Base-by-base conservation (phyloP, 2,329 filamentous ascomycete species). In the Allantophomopsis cytisporea region DNA sequence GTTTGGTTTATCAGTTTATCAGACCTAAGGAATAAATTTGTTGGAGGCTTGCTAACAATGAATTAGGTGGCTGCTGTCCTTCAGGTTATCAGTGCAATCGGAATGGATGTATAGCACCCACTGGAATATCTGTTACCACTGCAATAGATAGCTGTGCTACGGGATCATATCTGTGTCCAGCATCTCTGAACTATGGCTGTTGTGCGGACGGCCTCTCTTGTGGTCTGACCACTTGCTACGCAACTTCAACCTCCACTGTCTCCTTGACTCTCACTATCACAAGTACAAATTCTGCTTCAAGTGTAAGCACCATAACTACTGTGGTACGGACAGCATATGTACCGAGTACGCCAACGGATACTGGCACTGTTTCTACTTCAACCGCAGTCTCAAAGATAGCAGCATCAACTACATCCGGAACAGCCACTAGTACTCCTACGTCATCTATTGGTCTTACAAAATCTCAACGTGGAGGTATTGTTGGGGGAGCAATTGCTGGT, bases 111-210 rank as follows among this genome's bases (percentile, higher is more conserved):
- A 50, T 55, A 2, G 55, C 65, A 0, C 65, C 68, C 2, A 55
- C 60, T 10, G 68, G 67, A 8, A 51, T 56, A 5, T 50, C 63
- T 1, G 55, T 53, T 21, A 60, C 58, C 7, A 53, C 57, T 40
- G 57, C 53, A 13, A 28, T 28, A 10, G 23, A 4, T 28, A 28
- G 23, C 23, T 76, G 72, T 39, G 61, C 61, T 5, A 45, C 56
- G 2, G 60, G 55, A 42, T 68, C 63, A 36, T 67, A 61, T 40
- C 55, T 64, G 3, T 76, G 73, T 41, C 64, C 73, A 2, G 48
- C 64, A 5, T 68, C 66, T 1, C 46, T 69, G 4, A 65, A 64
- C 38, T 68, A 63, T 41, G 72, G 71, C 0, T 76, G 73, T 45
- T 77, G 73, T 48, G 54, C 54, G 2, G 62, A 54, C 36, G 65